A percentile compares a stretch with the other conserved stretches of the same genome.
These are phyloP conservation scores for Domatiomyces globalis DNA, from an alignment of 2,329 filamentous ascomycete species.

Conservation along the genomic window DNA sequence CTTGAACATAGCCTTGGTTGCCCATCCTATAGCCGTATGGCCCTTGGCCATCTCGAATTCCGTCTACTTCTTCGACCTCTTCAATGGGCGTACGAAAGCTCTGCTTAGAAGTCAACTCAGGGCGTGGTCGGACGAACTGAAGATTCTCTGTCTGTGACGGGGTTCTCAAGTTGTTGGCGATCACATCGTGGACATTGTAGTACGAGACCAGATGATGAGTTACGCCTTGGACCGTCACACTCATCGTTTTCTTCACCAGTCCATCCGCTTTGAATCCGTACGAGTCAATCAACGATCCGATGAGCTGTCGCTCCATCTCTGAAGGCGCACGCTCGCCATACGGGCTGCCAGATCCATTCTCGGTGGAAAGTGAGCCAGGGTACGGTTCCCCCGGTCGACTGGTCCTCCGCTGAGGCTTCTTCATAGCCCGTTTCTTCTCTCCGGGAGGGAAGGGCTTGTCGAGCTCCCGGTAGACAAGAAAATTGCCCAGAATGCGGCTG, in stretches of 20 bases:
- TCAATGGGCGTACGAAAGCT: slow-evolving; percentile 55
- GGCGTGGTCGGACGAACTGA: slow-evolving; percentile 39
- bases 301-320: slow-evolving; percentile 44
- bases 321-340: slow-evolving; percentile 28
- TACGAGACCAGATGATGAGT: slow-evolving; percentile 81
- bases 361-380: slow-evolving; percentile 26
- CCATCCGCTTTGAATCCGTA: slow-evolving; percentile 75
- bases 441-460: slow-evolving; percentile 64
- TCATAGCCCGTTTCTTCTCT: slow-evolving; percentile 73
- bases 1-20: slow-evolving; percentile 18
- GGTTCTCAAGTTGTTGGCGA: slow-evolving; percentile 42
- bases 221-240: slow-evolving; percentile 57
- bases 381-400: slow-evolving; percentile 41
- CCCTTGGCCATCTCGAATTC: slow-evolving; percentile 25
- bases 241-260: slow-evolving; percentile 86
- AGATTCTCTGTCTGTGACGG: slow-evolving; percentile 44
- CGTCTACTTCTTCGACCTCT: slow-evolving; percentile 39
- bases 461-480: slow-evolving; percentile 71
- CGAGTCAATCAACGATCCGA: slow-evolving; percentile 77
- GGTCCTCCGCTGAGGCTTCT: slow-evolving; percentile 44
- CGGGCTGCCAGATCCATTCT: slow-evolving; percentile 20
- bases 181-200: slow-evolving; percentile 70
- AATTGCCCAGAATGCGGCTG: slow-evolving; percentile 71
- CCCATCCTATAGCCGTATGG: slow-evolving; percentile 27
- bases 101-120: slow-evolving; percentile 45